phyloP scores from a whole-genome alignment of 2,329 filamentous ascomycete genomes.

The Emergomyces orientalis region DNA sequence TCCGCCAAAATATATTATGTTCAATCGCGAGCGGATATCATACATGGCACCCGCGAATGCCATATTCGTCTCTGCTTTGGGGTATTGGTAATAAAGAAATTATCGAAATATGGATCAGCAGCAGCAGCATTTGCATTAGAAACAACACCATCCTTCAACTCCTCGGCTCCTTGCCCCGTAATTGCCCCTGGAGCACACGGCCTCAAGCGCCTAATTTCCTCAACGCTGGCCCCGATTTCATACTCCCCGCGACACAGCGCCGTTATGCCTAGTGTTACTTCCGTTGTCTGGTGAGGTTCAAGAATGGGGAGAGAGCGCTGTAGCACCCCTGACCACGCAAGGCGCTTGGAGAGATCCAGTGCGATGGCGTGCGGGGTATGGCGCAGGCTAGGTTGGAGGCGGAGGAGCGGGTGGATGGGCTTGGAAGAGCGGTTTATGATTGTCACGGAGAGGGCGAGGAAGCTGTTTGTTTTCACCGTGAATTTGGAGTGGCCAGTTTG shows the following conservation, averaged over 20 bases:
- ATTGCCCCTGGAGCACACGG: conserved; percentile 10
- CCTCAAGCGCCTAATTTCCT: conserved; percentile 57
- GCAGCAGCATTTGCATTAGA: background rate
- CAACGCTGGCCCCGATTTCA: conserved; percentile 69
- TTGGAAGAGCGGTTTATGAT: conserved; percentile 63
- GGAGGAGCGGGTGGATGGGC: conserved; percentile 61
- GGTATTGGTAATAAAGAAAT: conserved; percentile 12
- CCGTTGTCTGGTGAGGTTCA: conserved; percentile 47
- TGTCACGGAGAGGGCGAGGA: conserved; percentile 59
- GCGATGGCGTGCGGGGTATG: conserved; percentile 63
- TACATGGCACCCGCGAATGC: conserved; percentile 26
- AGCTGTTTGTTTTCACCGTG: conserved; percentile 48
- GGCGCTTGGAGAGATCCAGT: conserved; percentile 70
- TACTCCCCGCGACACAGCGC: conserved; percentile 72
- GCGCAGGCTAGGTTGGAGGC: conserved; percentile 66
- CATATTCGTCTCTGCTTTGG: conserved; percentile 24
- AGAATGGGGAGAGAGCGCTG: conserved; percentile 64
- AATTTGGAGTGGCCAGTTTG: conserved; percentile 42
- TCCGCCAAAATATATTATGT: background rate
- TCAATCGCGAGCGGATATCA: conserved; percentile 21
- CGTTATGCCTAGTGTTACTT: conserved; percentile 60
- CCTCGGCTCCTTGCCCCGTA: background rate
- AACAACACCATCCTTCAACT: conserved; percentile 16
- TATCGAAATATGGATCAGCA: conserved; percentile 10
- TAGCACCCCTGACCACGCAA: conserved; percentile 76